These are phyloP conservation scores for Pulveroboletus sp. DNA, from an alignment of 768 basidiomycete genomes.

Conservation along the genomic window DNA sequence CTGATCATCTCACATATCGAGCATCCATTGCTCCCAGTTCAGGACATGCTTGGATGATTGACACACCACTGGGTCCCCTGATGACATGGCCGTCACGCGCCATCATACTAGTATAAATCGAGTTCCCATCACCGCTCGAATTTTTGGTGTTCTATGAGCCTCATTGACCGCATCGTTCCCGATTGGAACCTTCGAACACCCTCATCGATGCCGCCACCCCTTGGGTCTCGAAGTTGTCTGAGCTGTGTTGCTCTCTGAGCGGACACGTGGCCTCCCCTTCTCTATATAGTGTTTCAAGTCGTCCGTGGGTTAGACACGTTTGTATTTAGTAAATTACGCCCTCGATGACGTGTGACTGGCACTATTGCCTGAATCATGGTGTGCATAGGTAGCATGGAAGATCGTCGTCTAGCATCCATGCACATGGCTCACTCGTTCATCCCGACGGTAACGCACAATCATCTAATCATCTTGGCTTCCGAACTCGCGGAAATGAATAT, in stretches of 20 bases:
- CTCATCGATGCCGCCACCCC: not conserved
- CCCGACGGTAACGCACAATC: not conserved
- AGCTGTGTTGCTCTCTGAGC: not conserved
- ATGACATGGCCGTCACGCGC: not conserved
- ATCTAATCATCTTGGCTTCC: not conserved
- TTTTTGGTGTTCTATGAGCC: slow-evolving; percentile 10
- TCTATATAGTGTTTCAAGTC: no score
- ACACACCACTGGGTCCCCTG: not conserved
- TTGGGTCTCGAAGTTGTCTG: not conserved
- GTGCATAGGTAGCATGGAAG: no score
- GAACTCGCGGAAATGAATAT: slow-evolving; percentile 6
- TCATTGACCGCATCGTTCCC: slow-evolving; percentile 14
- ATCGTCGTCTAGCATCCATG: no score
- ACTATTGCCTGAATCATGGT: no score
- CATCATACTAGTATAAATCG: no score
- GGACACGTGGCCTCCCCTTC: slow-evolving; percentile 1
- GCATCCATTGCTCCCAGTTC: no score
- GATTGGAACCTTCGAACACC: no score
- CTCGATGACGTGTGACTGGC: not conserved
- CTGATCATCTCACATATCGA: no score
- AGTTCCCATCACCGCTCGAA: not conserved
- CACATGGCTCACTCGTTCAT: no score
- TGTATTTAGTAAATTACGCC: not conserved
- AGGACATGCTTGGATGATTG: not conserved
- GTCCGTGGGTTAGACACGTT: not conserved